Base-by-base conservation (phyloP, 768 basidiomycete genomes). In the Ramaria sp. region DNA sequence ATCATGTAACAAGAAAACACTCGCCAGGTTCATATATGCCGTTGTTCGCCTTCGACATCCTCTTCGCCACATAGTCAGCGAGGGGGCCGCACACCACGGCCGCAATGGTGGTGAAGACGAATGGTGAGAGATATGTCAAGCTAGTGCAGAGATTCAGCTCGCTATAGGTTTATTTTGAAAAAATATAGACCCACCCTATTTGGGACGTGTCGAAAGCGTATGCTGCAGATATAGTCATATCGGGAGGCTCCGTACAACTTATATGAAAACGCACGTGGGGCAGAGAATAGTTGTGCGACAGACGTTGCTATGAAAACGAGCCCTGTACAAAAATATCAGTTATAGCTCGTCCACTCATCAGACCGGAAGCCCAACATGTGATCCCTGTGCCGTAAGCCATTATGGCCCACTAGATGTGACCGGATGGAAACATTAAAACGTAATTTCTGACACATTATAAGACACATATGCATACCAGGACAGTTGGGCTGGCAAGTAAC, bases 291-390 rank as follows among this genome's bases (percentile, higher is more conserved):
- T 36, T 61, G 58, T 1, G 61, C 45, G 6, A 61, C 48, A 15
- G 52, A 42, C 1, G 60, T 59, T 8, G 61, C 61, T 7, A 62
- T 50, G n/a, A 63, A 50, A 16, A 63, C 62, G 27, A 63, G 58
- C 53, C 53, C 53, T 55, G 18, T 15, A 15, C 4, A 53, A 22
- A n/a, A 27, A 30, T 24, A 20, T 27, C 28, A 37, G 24, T 20
- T 16, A n/a, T 18, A 45, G 10, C 8, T 8, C 16, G 8, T 3
- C 34, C 30, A 22, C 24, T 16, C 10, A 39, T 2, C 16, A 16
- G 13, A 37, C 15, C 13, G 18, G 5, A 30, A 24, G 32, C 8
- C 53, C 16, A 3, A 55, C 56, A 62, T 5, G 62, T 63, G 44
- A 63, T 62, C 2, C 52, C 56, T 1, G 57, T 45, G 6, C 61